Percentiles rank a stretch among this genome's conserved stretches.
These are phyloP conservation scores for Prunus mira DNA, from an alignment of 306 rosid species.

Conservation along the genomic window DNA sequence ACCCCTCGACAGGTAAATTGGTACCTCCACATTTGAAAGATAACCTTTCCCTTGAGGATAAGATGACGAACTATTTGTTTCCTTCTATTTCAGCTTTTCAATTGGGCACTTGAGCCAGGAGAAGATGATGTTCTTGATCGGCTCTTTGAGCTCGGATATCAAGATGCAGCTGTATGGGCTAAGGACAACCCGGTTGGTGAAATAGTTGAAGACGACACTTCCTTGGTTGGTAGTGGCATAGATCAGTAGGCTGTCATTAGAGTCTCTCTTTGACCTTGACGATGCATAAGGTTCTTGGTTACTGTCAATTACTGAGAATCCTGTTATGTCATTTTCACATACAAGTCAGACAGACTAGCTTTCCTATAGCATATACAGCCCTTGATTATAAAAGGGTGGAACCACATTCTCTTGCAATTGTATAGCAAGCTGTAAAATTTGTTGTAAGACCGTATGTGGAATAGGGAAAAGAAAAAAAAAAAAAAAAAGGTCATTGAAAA, in stretches of 20 bases:
- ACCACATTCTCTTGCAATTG: constrained; percentile 7
- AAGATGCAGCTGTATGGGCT: constrained; percentile 89
- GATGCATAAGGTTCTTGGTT: constrained; percentile 8
- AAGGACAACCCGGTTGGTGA: constrained; percentile 63
- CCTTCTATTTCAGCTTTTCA: constrained; percentile 42
- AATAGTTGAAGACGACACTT: constrained; percentile 48
- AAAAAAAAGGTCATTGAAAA: background rate
- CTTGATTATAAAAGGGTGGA: constrained; percentile 5
- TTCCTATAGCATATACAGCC: constrained; percentile 6
- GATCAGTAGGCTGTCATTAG: constrained; percentile 17
- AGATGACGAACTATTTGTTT: constrained; percentile 1
- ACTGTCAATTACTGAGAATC: constrained; percentile 2
- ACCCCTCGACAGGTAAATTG: constrained; percentile 47
- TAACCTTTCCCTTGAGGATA: background rate
- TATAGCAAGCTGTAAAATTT: constrained; percentile 12
- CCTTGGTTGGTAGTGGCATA: constrained; percentile 30
- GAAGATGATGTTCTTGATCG: constrained; percentile 70
- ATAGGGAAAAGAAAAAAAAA: background rate
- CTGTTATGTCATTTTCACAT: constrained; percentile 16
- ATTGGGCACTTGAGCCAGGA: constrained; percentile 83
- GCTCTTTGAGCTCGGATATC: constrained; percentile 78
- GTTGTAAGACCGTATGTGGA: background rate
- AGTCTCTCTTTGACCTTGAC: constrained; percentile 5
- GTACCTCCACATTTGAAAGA: background rate
- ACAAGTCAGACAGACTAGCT: constrained; percentile 7